These are phyloP conservation scores for Hibiscus tridactylites DNA, from an alignment of 345 rosid species.

Conservation along the genomic window DNA sequence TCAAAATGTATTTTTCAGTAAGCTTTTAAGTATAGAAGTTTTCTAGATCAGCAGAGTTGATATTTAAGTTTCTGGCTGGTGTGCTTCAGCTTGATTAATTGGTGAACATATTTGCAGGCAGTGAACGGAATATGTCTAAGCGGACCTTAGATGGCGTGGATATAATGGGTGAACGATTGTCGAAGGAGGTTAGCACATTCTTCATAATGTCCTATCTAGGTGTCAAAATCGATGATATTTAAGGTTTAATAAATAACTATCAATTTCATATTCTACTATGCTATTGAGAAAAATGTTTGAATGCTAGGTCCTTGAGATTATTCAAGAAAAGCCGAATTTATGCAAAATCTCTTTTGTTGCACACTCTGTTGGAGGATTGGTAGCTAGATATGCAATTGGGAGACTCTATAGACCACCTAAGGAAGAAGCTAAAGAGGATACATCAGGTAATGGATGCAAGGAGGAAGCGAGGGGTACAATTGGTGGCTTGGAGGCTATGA, in stretches of 20 bases:
- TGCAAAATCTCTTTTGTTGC: conserved; percentile 74
- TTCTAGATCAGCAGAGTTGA: conserved; percentile 43
- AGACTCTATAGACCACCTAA: conserved; percentile 58
- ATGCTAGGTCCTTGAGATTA: conserved; percentile 68
- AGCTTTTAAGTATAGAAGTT: conserved; percentile 57
- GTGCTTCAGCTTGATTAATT: neutral
- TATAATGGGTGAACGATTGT: conserved; percentile 94
- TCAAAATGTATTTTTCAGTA: too few species aligned
- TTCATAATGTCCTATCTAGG: conserved; percentile 26
- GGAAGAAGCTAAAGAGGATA: conserved; percentile 25
- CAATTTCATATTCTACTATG: neutral
- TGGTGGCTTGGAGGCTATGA: conserved; percentile 77
- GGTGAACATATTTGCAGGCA: conserved; percentile 39
- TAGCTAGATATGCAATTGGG: conserved; percentile 95
- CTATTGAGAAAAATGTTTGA: conserved; percentile 5
- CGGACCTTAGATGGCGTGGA: conserved; percentile 89
- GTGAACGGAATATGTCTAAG: conserved; percentile 54
- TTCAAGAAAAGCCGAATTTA: conserved; percentile 52
- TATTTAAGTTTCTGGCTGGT: neutral
- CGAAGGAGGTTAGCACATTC: conserved; percentile 47
- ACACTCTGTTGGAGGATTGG: conserved; percentile 28
- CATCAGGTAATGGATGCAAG: conserved; percentile 13
- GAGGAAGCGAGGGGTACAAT: conserved; percentile 41
- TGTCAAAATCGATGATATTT: neutral
- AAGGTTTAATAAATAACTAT: neutral